Percentiles rank a stretch among this genome's conserved stretches.
Conservation (phyloP, 1,139 yeast species). For the Suhomyces ambrosiae region DNA sequence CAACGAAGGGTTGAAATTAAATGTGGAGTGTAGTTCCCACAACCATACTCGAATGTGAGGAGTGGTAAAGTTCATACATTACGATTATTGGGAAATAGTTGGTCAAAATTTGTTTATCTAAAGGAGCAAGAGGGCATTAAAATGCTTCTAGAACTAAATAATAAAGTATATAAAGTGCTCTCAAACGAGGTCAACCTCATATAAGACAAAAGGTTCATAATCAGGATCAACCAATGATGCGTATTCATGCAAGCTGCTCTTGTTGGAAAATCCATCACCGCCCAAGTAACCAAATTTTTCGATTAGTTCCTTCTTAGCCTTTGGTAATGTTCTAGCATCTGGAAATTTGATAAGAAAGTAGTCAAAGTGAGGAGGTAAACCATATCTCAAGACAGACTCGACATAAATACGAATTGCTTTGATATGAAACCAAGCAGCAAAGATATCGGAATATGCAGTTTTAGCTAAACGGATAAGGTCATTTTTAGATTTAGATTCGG, state of each 20-base stretch:
- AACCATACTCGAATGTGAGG: no score
- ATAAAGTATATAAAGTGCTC: conserved; percentile 5
- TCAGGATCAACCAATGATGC: conserved; percentile 92
- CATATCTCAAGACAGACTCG: conserved; percentile 84
- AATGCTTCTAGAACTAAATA: conserved; percentile 9
- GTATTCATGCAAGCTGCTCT: conserved; percentile 73
- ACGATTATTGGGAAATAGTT: no score
- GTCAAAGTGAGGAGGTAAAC: conserved; percentile 90
- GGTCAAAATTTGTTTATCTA: background rate
- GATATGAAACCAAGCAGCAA: conserved; percentile 86
- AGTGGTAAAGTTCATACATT: no score
- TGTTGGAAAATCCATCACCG: conserved; percentile 79
- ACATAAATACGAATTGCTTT: conserved; percentile 61
- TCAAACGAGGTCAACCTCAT: conserved; percentile 49
- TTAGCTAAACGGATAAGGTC: conserved; percentile 81
- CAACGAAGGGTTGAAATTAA: no score
- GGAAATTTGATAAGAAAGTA: conserved; percentile 57
- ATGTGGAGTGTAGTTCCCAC: no score
- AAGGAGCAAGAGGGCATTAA: background rate
- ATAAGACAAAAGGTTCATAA: conserved; percentile 92
- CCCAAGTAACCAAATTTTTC: conserved; percentile 85
- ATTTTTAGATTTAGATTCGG: conserved; percentile 72
- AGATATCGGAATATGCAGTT: conserved; percentile 84
- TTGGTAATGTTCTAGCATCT: conserved; percentile 43
- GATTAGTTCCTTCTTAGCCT: conserved; percentile 68